Evolutionary conservation across 306 rosid species (phyloP), one percentile per base, ranked within the genome.

Genomic region (Dalbergia cochinchinensis): DNA sequence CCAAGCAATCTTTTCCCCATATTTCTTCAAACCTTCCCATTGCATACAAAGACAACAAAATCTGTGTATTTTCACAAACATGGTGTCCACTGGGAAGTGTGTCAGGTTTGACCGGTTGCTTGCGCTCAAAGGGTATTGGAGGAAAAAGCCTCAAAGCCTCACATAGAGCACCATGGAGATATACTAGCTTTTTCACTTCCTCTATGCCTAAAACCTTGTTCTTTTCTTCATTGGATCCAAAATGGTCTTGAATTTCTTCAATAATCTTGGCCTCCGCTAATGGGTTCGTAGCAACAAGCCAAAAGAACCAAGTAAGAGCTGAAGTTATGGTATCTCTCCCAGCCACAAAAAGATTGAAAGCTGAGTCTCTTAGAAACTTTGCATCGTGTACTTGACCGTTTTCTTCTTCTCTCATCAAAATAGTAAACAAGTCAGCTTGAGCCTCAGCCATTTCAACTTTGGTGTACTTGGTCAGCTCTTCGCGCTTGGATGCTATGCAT

Each of bases 51-150:
- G 77, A 74, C 50, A 81, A 11, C 11, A 87, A 8, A 9, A 91
- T 50, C 68, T 16, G 73, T 8, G 58, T 11, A 0, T 78, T 78
- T 0, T 62, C 19, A 11, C 26, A 5, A 4, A 88, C 77, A 8
- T 0, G 31, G 33, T 91, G 92, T 6, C 92, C 95, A 33, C 90
- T 91, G 1, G 92, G 92, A 11, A 91, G 92, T 5, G 47, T 47
- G 14, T 91, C 92, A 0, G 5, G 54, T 11, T 74, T 37, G 0
- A 59, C 11, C 3, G 88, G 73, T 6, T 76, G 16, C 60, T 81
- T 83, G 11, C 87, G 81, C 33, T 87, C 76, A n/a, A 85, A 65
- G 6, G 91, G 90, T 0, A 87, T 37, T 0, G 91, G 81, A 3
- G 94, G 95, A 11, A 71, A 87, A 16, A 91, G 90, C 58, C 95